Base-by-base conservation (phyloP, 169 alveolate species). In the Eimeria sp. region DNA sequence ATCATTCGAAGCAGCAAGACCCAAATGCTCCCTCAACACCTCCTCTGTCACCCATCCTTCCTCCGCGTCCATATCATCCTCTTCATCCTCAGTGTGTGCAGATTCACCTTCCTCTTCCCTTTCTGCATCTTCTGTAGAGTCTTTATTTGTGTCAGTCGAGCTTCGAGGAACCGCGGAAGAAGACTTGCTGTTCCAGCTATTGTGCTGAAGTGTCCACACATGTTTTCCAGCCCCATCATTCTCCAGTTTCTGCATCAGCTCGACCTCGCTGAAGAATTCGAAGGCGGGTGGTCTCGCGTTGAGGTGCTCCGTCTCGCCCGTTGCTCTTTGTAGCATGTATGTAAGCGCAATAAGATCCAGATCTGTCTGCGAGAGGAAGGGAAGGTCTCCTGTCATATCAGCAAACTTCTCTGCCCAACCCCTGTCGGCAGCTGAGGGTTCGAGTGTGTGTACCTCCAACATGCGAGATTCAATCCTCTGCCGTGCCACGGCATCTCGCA, bases 401-500 rank as follows among this genome's bases (percentile, higher is more conserved):
- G 97, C 96, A 65, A 95, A 95, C 76, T 58, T 82, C 47, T 80
- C 54, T n/a, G 97, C 98, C 83, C 94, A 97, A 11, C 65, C 47
- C 43, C 95, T 40, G 76, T 96, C 95, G 2, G 92, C 91, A 43
- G 86, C 96, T 27, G 92, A 76, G 30, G 97, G 97, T 13, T 51
- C 86, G 43, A 91, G 96, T 16, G 92, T 72, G 51, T 92, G 91
- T 10, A 97, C 45, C 20, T 51, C 92, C 78, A 84, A 30, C 13
- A 57, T 25, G 11, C 30, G 54, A 25, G 49, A 20, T 18, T 80
- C 57, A 61, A 97, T 43, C 25, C 78, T 95, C 67, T 61, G 67
- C 76, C 98, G 83, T 5, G 98, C 95, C 83, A 92, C 70, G 34
- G 96, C 96, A 94, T 97, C 98, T 49, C 96, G 86, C n/a, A 97